Conservation (phyloP, 2,329 filamentous ascomycete species). For the Penicillium sp. region DNA sequence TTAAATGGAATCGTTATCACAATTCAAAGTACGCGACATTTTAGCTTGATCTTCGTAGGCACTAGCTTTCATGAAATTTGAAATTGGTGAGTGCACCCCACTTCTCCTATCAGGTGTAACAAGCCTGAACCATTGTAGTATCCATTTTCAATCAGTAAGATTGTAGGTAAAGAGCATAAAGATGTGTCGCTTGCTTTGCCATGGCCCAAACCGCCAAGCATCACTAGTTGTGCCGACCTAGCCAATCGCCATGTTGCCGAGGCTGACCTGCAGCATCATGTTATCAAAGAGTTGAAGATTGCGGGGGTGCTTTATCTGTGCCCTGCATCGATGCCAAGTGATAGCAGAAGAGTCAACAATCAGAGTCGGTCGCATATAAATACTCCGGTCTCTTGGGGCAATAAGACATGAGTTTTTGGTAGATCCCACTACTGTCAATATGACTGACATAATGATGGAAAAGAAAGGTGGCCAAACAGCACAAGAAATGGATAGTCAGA, state of each 20-base stretch:
- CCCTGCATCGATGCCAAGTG: background rate
- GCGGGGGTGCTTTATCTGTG: constrained; percentile 10
- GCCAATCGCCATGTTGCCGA: constrained; percentile 12
- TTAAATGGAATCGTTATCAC: background rate
- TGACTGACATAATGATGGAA: background rate
- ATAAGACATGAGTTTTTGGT: background rate
- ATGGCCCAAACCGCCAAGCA: constrained; percentile 4
- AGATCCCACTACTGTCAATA: background rate
- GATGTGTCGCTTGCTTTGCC: background rate
- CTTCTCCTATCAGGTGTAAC: too few relatives aligned
- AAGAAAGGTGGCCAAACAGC: background rate
- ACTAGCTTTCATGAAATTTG: too few relatives aligned
- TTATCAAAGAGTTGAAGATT: constrained; percentile 8
- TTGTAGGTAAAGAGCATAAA: background rate
- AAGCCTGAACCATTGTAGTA: too few relatives aligned
- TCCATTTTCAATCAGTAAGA: background rate
- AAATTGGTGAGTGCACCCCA: too few relatives aligned
- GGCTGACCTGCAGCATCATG: background rate
- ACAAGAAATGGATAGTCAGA: background rate
- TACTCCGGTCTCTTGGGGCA: background rate
- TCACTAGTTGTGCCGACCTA: constrained; percentile 21
- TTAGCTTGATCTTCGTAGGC: too few relatives aligned
- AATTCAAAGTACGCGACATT: background rate
- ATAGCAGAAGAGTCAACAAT: background rate
- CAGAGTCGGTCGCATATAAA: background rate